Evolutionary conservation across 2,329 filamentous ascomycete species (phyloP), one percentile per base, ranked within the genome.

Genomic region (Botrytis medusae): DNA sequence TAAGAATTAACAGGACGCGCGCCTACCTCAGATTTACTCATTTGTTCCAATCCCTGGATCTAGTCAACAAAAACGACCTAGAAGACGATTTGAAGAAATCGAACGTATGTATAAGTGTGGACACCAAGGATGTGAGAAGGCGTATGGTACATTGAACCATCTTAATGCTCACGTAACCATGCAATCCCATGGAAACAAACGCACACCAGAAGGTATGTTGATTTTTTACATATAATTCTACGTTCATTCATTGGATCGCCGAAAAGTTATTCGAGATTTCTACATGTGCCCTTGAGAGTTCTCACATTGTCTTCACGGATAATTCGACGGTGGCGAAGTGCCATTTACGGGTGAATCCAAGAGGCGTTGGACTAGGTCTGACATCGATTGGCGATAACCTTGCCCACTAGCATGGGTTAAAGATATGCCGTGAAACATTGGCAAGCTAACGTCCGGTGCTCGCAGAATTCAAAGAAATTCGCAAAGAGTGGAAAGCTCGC

Each of bases 71-170:
- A 99, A 99, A 86, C 90, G 96, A 74, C 96, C 96, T 20, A 90
- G 96, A 76, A 88, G 96, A 79, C 90, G 96, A 71, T 99, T 98
- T 80, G 96, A 99, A 83, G 96, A 99, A 82, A 99, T 99, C 79
- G 96, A 99, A 85, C 91, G 96, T 81, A 98, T 99, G 96, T 98
- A 99, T 87, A 98, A 98, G 84, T 99, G 96, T 81, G 96, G 95
- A 40, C 98, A 94, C 93, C 95, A 98, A 77, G 95, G 95, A 14
- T 99, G 96, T 81, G 96, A 99, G 84, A 99, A 99, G 85, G 96
- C 96, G 4, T 99, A 99, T 79, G 96, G 96, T 74, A 99, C 96
- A 65, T 85, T 99, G 75, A 99, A 99, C 83, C 96, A 99, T 82
- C 83, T 99, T 78, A 99, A 99, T 81, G 96, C 96, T 57, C 96